Evolutionary conservation across 2,329 filamentous ascomycete species (phyloP).

Genomic region (Rachicladosporium sp.): DNA sequence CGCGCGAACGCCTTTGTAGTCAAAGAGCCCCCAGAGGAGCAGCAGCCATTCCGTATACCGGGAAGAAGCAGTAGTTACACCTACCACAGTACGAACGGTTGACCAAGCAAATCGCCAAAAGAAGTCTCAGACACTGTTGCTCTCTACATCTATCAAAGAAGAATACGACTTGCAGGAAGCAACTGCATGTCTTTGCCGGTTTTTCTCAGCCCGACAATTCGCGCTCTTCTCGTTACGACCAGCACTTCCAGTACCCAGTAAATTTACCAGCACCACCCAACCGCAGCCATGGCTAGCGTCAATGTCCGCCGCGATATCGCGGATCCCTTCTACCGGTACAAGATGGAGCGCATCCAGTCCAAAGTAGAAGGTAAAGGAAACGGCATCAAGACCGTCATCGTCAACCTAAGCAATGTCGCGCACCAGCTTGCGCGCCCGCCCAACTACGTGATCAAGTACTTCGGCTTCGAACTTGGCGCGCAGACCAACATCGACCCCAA

Average conservation of each 20-base stretch:
- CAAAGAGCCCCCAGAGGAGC: conserved; percentile 88
- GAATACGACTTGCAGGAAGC: background rate
- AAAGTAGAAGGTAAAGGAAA: conserved; percentile 99
- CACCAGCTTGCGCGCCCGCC: conserved; percentile 84
- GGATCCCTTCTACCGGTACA: conserved; percentile 99
- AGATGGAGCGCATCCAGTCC: conserved; percentile 97
- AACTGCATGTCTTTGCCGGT: conserved; percentile 5
- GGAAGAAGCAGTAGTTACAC: conserved; percentile 77
- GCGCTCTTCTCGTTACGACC: background rate
- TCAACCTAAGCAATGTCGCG: conserved; percentile 91
- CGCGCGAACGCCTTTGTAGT: conserved; percentile 88
- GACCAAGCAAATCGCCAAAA: conserved; percentile 26
- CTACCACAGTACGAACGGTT: conserved; percentile 86
- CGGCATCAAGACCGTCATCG: conserved; percentile 96
- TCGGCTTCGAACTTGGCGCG: conserved; percentile 95
- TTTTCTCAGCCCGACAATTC: background rate
- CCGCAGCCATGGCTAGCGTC: conserved; percentile 83
- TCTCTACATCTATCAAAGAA: conserved; percentile 2
- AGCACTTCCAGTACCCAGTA: background rate
- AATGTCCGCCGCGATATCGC: conserved; percentile 97
- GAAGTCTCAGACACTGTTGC: background rate
- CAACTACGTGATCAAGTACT: conserved; percentile 97
- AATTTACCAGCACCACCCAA: conserved; percentile 18
- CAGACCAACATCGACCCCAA: conserved; percentile 96
- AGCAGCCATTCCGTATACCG: conserved; percentile 81